phyloP scores from a whole-genome alignment of 2,329 filamentous ascomycete species.

The Fusarium praegraminearum region DNA sequence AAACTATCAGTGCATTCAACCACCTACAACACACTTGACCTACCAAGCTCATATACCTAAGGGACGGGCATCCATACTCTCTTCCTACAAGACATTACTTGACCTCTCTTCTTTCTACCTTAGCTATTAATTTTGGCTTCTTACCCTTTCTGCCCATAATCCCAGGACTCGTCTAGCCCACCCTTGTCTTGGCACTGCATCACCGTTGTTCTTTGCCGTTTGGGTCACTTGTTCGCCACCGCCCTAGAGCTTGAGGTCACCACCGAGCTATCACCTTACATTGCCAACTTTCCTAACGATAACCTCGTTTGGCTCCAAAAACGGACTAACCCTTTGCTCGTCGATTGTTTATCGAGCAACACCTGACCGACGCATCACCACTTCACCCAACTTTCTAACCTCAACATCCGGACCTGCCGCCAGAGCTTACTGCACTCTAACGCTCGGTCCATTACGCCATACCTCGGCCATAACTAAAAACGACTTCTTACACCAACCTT shows the following conservation, averaged over 20 bases:
- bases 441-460: conserved; percentile 5
- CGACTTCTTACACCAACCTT: conserved; percentile 38
- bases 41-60: not conserved
- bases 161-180: conserved; percentile 8
- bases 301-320: conserved; percentile 22
- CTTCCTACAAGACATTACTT: conserved; percentile 10
- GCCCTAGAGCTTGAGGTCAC: conserved; percentile 26
- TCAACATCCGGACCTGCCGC: conserved; percentile 2
- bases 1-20: not conserved
- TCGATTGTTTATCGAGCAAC: not conserved
- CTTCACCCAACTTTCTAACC: conserved; percentile 7
- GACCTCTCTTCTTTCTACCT: not conserved
- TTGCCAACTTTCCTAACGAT: conserved; percentile 11
- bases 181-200: conserved; percentile 31
- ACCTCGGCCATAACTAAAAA: conserved; percentile 7
- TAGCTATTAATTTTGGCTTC: not conserved
- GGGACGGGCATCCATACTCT: not conserved
- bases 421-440: conserved; percentile 11
- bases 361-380: not conserved
- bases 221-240: conserved; percentile 37
- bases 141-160: conserved; percentile 2
- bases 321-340: conserved; percentile 1
- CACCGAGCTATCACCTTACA: conserved; percentile 32
- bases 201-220: conserved; percentile 31
- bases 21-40: not conserved